Conservation (phyloP, 495 filamentous ascomycete species). For the Durotheca rogersii region DNA sequence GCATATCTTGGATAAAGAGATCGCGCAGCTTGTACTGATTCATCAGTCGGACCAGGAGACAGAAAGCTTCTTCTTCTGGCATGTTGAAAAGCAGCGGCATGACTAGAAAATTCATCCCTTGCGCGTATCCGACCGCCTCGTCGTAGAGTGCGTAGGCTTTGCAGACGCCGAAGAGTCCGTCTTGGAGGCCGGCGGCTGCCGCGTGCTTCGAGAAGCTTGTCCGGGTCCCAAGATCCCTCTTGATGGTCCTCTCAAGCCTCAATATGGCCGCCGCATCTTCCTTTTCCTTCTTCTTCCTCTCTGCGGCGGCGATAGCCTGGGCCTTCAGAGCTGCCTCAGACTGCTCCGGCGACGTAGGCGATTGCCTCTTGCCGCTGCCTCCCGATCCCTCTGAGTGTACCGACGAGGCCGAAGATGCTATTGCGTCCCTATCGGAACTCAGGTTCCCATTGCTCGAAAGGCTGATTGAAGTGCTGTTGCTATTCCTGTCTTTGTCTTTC, state of each 20-base stretch:
- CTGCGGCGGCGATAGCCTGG: conserved; percentile 63
- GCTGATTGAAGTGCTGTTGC: conserved; percentile 47
- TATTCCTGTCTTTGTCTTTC: conserved; percentile 66
- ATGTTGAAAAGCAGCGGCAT: conserved; percentile 99
- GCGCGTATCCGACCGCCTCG: conserved; percentile 91
- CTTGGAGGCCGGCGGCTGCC: conserved; percentile 83
- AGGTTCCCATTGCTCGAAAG: conserved; percentile 40
- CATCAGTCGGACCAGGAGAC: conserved; percentile 90
- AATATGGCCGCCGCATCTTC: conserved; percentile 68
- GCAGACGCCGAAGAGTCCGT: conserved; percentile 90
- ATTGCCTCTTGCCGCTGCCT: conserved; percentile 57
- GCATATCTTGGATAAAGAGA: conserved; percentile 95
- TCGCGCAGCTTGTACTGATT: conserved; percentile 92
- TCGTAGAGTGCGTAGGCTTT: conserved; percentile 98
- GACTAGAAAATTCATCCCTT: conserved; percentile 97
- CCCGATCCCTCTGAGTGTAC: conserved; percentile 78
- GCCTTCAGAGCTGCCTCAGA: conserved; percentile 65
- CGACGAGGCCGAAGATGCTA: conserved; percentile 75
- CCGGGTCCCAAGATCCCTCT: conserved; percentile 82
- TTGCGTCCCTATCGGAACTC: conserved; percentile 61
- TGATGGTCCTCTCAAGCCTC: conserved; percentile 90
- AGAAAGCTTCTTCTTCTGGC: conserved; percentile 96
- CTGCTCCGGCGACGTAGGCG: conserved; percentile 64
- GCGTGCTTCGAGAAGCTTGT: conserved; percentile 97
- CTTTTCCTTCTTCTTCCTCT: conserved; percentile 71